Conservation (phyloP, 78 protist species). For the Chrysochromulina tobinii region DNA sequence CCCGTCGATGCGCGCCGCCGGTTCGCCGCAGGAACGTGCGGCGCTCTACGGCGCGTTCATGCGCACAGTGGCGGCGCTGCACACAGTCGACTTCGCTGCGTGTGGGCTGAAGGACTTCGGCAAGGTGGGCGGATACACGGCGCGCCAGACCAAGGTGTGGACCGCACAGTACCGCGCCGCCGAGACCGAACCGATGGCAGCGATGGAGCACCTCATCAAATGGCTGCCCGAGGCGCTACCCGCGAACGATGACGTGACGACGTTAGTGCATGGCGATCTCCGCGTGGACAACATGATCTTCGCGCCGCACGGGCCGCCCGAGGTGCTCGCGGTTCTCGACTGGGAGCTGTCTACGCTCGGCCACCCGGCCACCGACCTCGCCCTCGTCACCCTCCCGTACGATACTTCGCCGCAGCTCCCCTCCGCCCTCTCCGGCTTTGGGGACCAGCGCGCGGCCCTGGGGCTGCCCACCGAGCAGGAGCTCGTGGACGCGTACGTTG, state of each 20-base stretch:
- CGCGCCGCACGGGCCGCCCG: conserved; percentile 35
- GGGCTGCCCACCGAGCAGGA: conserved; percentile 37
- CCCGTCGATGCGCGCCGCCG: background rate
- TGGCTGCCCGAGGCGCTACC: conserved; percentile 14
- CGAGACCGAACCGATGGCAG: background rate
- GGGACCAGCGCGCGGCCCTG: no score
- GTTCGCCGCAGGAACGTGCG: background rate
- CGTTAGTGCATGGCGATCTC: conserved; percentile 74
- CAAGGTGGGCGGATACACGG: background rate
- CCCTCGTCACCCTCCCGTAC: conserved; percentile 51
- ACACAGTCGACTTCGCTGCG: background rate
- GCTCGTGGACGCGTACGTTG: background rate
- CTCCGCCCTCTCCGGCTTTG: background rate
- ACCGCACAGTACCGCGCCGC: background rate
- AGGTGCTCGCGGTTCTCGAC: conserved; percentile 49
- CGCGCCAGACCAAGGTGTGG: conserved; percentile 42
- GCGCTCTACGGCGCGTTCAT: background rate
- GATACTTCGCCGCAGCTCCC: background rate
- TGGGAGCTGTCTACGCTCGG: conserved; percentile 81
- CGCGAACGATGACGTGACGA: background rate
- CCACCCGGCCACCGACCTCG: conserved; percentile 62
- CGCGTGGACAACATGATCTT: conserved; percentile 67
- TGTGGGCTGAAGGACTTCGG: conserved; percentile 46
- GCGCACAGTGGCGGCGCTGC: background rate
- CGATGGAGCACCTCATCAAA: background rate